phyloP scores from a whole-genome alignment of 1,284 basidiomycete species.

The Stygiomarasmius scandens region DNA sequence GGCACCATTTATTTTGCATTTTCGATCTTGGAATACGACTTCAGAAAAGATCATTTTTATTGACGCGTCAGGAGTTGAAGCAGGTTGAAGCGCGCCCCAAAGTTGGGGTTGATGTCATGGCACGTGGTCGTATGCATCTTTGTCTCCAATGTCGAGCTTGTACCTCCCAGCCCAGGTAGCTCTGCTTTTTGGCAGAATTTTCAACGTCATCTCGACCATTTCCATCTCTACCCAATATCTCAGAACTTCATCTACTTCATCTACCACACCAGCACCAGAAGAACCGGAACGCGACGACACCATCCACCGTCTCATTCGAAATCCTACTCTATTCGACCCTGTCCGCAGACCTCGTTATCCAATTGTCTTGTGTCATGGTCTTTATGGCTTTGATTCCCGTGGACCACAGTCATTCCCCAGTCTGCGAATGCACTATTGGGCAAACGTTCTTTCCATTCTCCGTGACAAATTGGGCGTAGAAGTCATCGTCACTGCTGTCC shows the following conservation, averaged over 20 bases:
- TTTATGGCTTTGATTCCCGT: slow-evolving; percentile 94
- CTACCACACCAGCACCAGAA: slow-evolving; percentile 14
- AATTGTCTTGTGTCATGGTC: slow-evolving; percentile 92
- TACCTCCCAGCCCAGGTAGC: slow-evolving; percentile 62
- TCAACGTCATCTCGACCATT: slow-evolving; percentile 65
- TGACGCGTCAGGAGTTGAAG: no score
- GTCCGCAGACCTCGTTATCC: slow-evolving; percentile 83
- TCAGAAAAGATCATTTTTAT: no score
- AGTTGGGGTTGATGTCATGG: background rate
- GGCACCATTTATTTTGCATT: no score
- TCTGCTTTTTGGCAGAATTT: slow-evolving; percentile 61
- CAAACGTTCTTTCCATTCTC: slow-evolving; percentile 83
- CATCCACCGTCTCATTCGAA: slow-evolving; percentile 75
- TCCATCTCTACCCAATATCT: slow-evolving; percentile 67
- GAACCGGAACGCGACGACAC: slow-evolving; percentile 40
- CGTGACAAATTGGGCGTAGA: slow-evolving; percentile 86
- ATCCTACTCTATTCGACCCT: slow-evolving; percentile 75
- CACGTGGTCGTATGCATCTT: background rate
- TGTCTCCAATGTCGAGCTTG: slow-evolving; percentile 33
- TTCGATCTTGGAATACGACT: no score
- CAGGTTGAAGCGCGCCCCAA: background rate
- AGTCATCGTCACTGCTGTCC: slow-evolving; percentile 94
- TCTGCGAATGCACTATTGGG: slow-evolving; percentile 95
- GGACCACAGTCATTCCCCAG: slow-evolving; percentile 77
- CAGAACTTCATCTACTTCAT: background rate